Base-by-base conservation (phyloP, 2,329 filamentous ascomycete species). In the Aspergillus ochraceus region DNA sequence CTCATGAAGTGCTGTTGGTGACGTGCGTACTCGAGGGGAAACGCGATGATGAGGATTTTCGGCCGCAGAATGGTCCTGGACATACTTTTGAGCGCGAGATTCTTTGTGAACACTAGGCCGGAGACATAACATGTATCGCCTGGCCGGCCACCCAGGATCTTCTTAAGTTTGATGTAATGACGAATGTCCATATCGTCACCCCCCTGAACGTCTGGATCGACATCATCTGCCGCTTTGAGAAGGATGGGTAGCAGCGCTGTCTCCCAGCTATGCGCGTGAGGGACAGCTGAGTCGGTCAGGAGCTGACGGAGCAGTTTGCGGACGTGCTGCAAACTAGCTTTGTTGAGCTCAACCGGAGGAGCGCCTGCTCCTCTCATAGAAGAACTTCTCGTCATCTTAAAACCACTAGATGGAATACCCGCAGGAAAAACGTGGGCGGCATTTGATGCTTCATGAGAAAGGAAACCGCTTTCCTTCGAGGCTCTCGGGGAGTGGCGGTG, bases 1-100 rank as follows among this genome's bases (percentile, higher is more conserved):
- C 95, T 99, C 93, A 99, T 97, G 74, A 99, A 98, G 73, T 98
- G 93, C 64, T 91, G 86, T 71, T 94, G 89, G 67, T 97, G 92
- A 45, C 95, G 87, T 60, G 96, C 91, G 74, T 99, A 99, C 73
- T 99, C 95, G 59, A 99, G 91, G 0, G 95, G 88, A 71, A 99
- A 99, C 0, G 92, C 94, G 59, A 99, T 89, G 64, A 99, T 91
- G 52, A 97, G 84, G 62, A 99, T 95, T 32, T 92, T 88, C 3
- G 95, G 95, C 57, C 91, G 89, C 12, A 84, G 76, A 63, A 98
- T 95, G 63, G 87, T 91, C 59, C 95, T 86, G 19, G 91, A 89
- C 95, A 99, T 99, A 75, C 90, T 96, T 74, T 99, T 99, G 55
- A 98, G 80, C 0, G 96, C 95, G 54, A 99, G 80, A 64, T 99